Evolutionary conservation across 805 yeast genomes (phyloP), one percentile per base, ranked within the genome.

Genomic region (Saccharomycopsis sp.): DNA sequence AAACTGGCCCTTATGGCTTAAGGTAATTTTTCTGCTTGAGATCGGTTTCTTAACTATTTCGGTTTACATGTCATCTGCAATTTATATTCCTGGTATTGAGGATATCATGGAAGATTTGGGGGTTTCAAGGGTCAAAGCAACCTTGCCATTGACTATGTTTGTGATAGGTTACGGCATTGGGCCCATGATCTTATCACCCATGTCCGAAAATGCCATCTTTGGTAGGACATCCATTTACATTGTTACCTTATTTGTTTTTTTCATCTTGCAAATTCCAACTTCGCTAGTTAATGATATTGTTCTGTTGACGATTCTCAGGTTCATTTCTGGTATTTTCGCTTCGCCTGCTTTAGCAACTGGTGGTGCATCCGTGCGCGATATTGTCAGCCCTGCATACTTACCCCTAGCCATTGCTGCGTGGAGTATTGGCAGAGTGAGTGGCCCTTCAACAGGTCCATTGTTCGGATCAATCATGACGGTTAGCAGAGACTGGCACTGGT

Each of bases 91-190:
- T 0, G 74, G 77, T 19, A 61, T 69, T 26, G 62, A 56, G 16
- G 59, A 64, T n/a, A 56, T 79, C 21, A 66, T 63, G 58, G 58
- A 59, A 22, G 71, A 75, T 36, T 75, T 75, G 52, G 51, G 59
- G 13, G 67, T 72, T 4, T 61, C 71, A 11, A 59, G 59, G 26
- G 70, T 67, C 4, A 65, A 66, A 4, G 76, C 77, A 0, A 61
- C 71, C 1, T 60, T 79, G 29, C 77, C 79, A 2, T 63, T 79
- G 53, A 61, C 80, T 0, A 50, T 76, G 32, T 79, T 72, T 51
- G 78, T 78, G 4, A 53, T 77, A 22, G 85, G 83, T 7, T 77
- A 79, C 54, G 84, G 79, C 41, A 41, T 76, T 16, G 82, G 82
- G 1, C 82, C 82, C 1, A 63, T 78, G 64, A 50, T 76, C 1